Evolutionary conservation across 306 rosid species (phyloP).

Genomic region (Echinosophora koreensis): DNA sequence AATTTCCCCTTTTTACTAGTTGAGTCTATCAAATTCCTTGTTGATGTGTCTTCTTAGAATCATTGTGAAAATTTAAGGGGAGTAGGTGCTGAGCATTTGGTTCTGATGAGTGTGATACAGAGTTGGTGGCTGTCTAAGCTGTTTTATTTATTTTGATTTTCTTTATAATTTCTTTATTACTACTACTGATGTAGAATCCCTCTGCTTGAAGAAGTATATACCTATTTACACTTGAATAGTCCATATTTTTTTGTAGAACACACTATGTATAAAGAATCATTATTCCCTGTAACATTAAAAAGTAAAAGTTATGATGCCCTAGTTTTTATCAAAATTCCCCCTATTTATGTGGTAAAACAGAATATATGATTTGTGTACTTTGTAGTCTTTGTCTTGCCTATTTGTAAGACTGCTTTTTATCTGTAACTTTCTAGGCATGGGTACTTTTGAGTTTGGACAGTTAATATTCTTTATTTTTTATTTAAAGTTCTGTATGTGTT

Average conservation of each 20-base stretch:
- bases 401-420: neutral
- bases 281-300: neutral
- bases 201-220: neutral
- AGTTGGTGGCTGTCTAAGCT: neutral
- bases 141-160: neutral
- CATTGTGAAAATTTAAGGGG: neutral
- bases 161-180: neutral
- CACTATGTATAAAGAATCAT: neutral
- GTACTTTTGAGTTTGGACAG: neutral
- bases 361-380: neutral
- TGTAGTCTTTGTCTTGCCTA: neutral
- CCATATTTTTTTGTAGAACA: neutral
- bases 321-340: neutral
- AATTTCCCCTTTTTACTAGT: too few species aligned
- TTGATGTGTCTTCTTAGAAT: neutral
- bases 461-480: conserved; percentile 3
- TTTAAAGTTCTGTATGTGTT: neutral
- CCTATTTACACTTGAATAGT: neutral
- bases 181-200: neutral
- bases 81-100: neutral
- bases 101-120: conserved; percentile 2
- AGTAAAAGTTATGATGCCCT: neutral
- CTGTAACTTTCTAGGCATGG: neutral
- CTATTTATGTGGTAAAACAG: neutral
- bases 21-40: neutral